Conservation (phyloP, 495 filamentous ascomycete genomes). For the Neurospora discreta region DNA sequence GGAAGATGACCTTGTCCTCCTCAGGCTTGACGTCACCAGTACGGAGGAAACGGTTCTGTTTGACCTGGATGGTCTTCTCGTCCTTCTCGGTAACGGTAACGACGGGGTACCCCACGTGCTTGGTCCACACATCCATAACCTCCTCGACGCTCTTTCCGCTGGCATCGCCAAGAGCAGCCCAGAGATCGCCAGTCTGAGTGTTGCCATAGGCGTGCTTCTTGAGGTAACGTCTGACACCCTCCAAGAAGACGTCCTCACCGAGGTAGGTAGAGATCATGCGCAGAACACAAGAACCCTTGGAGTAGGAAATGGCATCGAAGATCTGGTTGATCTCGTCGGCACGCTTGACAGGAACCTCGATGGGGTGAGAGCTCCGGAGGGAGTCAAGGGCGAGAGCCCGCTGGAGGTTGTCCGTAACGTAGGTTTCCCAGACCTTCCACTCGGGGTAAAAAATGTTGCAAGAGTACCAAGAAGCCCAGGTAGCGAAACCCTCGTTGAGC, state of each 20-base stretch:
- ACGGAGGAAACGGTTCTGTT: slow-evolving; percentile 66
- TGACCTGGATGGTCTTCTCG: slow-evolving; percentile 50
- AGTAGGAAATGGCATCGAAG: slow-evolving; percentile 96
- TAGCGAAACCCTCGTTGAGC: slow-evolving; percentile 98
- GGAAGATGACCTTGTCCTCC: slow-evolving; percentile 68
- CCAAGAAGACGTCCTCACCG: slow-evolving; percentile 85
- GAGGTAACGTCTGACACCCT: slow-evolving; percentile 84
- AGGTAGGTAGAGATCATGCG: slow-evolving; percentile 96
- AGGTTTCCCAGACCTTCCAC: slow-evolving; percentile 98
- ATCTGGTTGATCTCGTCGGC: slow-evolving; percentile 97
- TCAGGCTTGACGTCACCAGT: slow-evolving; percentile 73
- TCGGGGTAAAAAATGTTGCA: slow-evolving; percentile 87
- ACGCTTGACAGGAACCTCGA: slow-evolving; percentile 91
- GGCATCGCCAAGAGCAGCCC: slow-evolving; percentile 78
- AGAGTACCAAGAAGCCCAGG: slow-evolving; percentile 70
- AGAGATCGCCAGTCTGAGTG: slow-evolving; percentile 78
- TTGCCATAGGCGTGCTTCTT: slow-evolving; percentile 90
- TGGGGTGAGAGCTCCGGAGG: slow-evolving; percentile 87
- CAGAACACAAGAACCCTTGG: slow-evolving; percentile 89
- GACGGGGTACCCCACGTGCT: slow-evolving; percentile 66
- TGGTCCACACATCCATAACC: slow-evolving; percentile 71
- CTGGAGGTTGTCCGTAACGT: slow-evolving; percentile 85
- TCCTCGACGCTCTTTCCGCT: slow-evolving; percentile 81
- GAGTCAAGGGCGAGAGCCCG: slow-evolving; percentile 81
- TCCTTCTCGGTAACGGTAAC: slow-evolving; percentile 54